phyloP scores from a whole-genome alignment of 2,329 filamentous ascomycete species.

The Hymenoscyphus scutula region DNA sequence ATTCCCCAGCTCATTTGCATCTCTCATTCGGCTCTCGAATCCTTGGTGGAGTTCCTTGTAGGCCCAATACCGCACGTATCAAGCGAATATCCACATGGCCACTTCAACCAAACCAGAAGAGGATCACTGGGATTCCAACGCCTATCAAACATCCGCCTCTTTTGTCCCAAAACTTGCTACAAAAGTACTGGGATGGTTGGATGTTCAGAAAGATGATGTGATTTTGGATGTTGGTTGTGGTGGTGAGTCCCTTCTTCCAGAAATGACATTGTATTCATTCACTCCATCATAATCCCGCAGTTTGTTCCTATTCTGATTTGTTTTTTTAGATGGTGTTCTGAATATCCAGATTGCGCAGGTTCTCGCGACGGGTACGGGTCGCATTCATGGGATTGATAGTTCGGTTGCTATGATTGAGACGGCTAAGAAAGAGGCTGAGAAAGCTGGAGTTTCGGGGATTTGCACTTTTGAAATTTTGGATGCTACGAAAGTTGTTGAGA shows the following conservation, averaged over 20 bases:
- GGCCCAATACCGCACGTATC: too few relatives aligned
- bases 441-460: constrained; percentile 17
- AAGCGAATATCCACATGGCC: neutral
- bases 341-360: constrained; percentile 51
- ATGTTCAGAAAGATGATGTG: constrained; percentile 55
- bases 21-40: too few relatives aligned
- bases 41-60: too few relatives aligned
- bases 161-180: constrained; percentile 62
- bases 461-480: constrained; percentile 45
- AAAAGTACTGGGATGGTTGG: constrained; percentile 57
- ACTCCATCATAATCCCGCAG: too few relatives aligned
- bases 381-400: constrained; percentile 56
- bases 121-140: constrained; percentile 43
- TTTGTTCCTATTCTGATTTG: too few relatives aligned
- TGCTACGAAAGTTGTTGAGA: constrained; percentile 41
- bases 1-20: too few relatives aligned
- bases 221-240: constrained; percentile 65
- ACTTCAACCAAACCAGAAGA: constrained; percentile 22
- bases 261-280: constrained; percentile 1
- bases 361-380: constrained; percentile 45
- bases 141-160: constrained; percentile 59
- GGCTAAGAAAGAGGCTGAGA: constrained; percentile 44
- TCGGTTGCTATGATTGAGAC: constrained; percentile 56
- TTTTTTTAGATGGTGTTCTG: constrained; percentile 52
- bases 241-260: constrained; percentile 43